Evolutionary conservation across 2,329 filamentous ascomycete species (phyloP).

Genomic region (Diaporthe citrichinensis): DNA sequence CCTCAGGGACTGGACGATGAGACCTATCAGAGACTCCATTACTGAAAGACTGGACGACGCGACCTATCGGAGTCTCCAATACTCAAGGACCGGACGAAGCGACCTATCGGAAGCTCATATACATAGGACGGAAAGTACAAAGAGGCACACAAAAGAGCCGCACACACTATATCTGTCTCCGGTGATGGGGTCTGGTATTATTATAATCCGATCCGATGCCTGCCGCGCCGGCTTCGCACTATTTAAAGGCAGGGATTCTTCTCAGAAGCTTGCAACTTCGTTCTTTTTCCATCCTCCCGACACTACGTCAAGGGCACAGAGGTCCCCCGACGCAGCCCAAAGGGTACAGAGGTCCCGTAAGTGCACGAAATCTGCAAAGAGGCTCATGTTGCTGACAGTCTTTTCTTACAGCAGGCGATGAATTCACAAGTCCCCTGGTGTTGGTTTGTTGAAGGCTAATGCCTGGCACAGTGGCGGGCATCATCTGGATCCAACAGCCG

Average conservation of each 20-base stretch:
- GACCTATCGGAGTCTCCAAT: no score
- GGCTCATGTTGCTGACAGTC: not conserved
- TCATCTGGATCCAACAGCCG: not conserved
- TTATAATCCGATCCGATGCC: not conserved
- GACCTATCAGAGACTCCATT: no score
- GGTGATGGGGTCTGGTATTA: not conserved
- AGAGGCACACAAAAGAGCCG: not conserved
- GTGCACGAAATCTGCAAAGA: accelerated
- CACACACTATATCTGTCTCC: not conserved
- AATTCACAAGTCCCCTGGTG: no score
- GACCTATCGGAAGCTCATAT: not conserved
- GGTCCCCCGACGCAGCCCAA: not conserved
- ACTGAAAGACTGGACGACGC: no score
- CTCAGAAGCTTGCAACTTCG: not conserved
- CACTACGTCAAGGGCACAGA: not conserved
- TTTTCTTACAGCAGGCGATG: not conserved
- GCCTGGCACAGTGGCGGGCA: not conserved
- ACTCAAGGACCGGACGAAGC: no score
- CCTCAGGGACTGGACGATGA: not conserved
- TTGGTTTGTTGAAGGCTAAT: not conserved
- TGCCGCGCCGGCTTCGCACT: not conserved
- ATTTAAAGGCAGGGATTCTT: not conserved
- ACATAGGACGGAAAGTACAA: not conserved
- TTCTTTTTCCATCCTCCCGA: not conserved
- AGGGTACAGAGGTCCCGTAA: conserved; percentile 11